These are phyloP conservation scores for Annulohypoxylon truncatum DNA, from an alignment of 2,329 filamentous ascomycete genomes.

Conservation along the genomic window DNA sequence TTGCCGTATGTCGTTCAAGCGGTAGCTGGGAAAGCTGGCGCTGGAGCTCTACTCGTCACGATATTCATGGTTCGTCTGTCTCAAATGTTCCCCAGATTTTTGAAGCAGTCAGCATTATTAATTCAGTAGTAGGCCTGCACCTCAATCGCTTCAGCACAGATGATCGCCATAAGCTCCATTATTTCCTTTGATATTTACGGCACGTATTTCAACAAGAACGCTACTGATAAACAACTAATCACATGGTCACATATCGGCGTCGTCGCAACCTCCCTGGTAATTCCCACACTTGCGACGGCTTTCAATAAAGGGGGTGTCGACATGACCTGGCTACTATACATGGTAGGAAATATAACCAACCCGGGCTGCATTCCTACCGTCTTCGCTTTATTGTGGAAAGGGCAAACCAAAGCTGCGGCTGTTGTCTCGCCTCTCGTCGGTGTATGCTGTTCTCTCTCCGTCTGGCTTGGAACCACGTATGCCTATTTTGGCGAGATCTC, in stretches of 20 bases:
- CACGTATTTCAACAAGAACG: constrained; percentile 59
- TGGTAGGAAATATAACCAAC: constrained; percentile 65
- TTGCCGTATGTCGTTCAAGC: constrained; percentile 77
- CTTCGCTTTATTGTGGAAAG: constrained; percentile 64
- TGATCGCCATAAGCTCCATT: constrained; percentile 65
- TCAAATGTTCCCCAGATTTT: not conserved
- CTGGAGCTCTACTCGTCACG: constrained; percentile 73
- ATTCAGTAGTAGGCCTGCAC: constrained; percentile 60
- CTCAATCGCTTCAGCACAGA: constrained; percentile 62
- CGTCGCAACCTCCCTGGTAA: constrained; percentile 63
- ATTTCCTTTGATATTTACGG: constrained; percentile 66
- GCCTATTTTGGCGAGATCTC: constrained; percentile 60
- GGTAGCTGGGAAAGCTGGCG: constrained; percentile 76
- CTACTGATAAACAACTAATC: constrained; percentile 62
- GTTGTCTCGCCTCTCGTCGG: constrained; percentile 63
- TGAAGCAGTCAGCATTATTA: not conserved
- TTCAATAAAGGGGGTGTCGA: constrained; percentile 66
- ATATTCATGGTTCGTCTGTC: constrained; percentile 73
- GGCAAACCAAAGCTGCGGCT: constrained; percentile 61
- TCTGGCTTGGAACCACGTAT: constrained; percentile 63
- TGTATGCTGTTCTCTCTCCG: constrained; percentile 61
- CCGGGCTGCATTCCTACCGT: constrained; percentile 65
- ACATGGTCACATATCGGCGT: constrained; percentile 64
- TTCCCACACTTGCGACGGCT: constrained; percentile 63
- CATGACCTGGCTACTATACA: constrained; percentile 65